Percentiles rank a stretch among this genome's conserved stretches.
These are phyloP conservation scores for Oxytropis ochrocephala DNA, from an alignment of 306 rosid species.

Conservation along the genomic window DNA sequence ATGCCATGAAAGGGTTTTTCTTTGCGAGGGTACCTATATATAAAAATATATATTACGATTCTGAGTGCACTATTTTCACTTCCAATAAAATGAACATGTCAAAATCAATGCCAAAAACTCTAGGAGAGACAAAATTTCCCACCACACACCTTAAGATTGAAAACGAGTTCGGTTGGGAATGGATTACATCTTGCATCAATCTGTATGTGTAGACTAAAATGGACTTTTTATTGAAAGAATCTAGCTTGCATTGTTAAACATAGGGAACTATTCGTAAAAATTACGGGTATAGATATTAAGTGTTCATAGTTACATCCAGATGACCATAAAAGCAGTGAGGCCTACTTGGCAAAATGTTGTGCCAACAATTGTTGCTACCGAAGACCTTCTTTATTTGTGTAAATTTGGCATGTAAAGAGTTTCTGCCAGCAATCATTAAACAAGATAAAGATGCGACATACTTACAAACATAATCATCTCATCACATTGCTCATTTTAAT, in stretches of 20 bases:
- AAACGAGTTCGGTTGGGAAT: conserved; percentile 55
- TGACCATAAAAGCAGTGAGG: conserved; percentile 19
- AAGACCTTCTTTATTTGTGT: conserved; percentile 72
- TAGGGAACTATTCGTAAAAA: conserved; percentile 16
- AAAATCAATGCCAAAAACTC: conserved; percentile 14
- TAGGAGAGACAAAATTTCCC: too few species aligned
- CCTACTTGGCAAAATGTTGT: conserved; percentile 91
- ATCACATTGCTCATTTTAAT: too few species aligned
- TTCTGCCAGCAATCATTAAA: conserved; percentile 53
- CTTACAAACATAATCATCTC: too few species aligned
- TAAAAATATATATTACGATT: background rate
- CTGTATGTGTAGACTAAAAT: conserved; percentile 75
- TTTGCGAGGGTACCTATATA: conserved; percentile 50
- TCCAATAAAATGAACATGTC: background rate
- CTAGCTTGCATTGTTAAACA: conserved; percentile 41
- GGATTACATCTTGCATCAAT: conserved; percentile 58
- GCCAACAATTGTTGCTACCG: conserved; percentile 90
- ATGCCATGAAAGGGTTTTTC: conserved; percentile 96
- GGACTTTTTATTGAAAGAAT: conserved; percentile 84
- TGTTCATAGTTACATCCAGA: conserved; percentile 15
- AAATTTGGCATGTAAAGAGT: conserved; percentile 76
- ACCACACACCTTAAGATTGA: conserved; percentile 66
- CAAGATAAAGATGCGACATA: too few species aligned
- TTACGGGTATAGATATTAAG: background rate
- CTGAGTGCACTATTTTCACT: background rate